phyloP scores from a whole-genome alignment of 257 asterid genomes.

The Scutellaria barbata region DNA sequence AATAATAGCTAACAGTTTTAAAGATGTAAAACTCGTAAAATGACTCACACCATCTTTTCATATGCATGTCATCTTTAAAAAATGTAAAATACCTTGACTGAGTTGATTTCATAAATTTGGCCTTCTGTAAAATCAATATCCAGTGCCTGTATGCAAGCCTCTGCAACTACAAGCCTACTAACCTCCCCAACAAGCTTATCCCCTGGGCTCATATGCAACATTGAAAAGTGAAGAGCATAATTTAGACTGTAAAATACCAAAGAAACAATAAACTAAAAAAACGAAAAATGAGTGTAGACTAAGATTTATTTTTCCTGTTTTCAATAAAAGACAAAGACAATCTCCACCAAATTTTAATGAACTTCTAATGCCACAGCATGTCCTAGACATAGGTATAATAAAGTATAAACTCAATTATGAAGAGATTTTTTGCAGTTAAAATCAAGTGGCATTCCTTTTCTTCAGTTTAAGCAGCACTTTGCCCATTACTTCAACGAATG shows the following conservation, averaged over 20 bases:
- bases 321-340: too few relatives aligned
- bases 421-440: too few relatives aligned
- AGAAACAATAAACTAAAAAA: conserved; percentile 4
- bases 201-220: conserved; percentile 48
- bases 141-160: conserved; percentile 92
- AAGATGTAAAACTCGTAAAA: conserved; percentile 7
- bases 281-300: not conserved
- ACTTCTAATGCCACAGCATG: too few relatives aligned
- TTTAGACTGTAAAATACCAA: not conserved
- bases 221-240: not conserved
- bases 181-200: conserved; percentile 95
- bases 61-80: not conserved
- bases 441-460: too few relatives aligned
- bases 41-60: not conserved
- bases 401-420: too few relatives aligned
- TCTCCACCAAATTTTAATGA: too few relatives aligned
- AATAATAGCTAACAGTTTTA: not conserved
- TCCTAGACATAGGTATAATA: too few relatives aligned
- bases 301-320: too few relatives aligned
- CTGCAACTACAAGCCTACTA: conserved; percentile 93
- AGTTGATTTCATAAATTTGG: conserved; percentile 85
- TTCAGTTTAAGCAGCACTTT: too few relatives aligned
- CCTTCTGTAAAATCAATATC: conserved; percentile 77
- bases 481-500: too few relatives aligned
- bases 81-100: conserved; percentile 60